Conservation (phyloP, 305 asterid genomes). For the Solanum aculeatissimum region DNA sequence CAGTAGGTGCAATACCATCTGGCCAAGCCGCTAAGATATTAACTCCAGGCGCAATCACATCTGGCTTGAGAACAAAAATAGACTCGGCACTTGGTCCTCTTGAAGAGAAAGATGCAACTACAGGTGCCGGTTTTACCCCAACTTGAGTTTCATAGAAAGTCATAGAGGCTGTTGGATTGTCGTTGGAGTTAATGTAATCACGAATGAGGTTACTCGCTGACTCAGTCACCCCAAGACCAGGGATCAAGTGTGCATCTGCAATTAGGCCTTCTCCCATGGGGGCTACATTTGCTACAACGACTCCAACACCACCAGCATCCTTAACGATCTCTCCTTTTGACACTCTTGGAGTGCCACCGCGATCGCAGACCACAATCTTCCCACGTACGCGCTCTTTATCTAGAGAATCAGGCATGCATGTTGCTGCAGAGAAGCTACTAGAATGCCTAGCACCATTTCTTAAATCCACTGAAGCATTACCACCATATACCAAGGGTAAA, state of each 20-base stretch:
- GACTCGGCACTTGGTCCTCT: constrained; percentile 65
- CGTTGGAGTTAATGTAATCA: constrained; percentile 31
- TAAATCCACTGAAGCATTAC: constrained; percentile 31
- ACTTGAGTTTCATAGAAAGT: constrained; percentile 49
- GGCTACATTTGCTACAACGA: constrained; percentile 54
- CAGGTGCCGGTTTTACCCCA: constrained; percentile 67
- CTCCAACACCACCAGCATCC: constrained; percentile 60
- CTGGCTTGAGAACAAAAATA: constrained; percentile 47
- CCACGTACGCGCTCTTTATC: constrained; percentile 41
- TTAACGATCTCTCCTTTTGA: constrained; percentile 53
- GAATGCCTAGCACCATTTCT: constrained; percentile 9
- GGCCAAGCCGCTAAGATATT: constrained; percentile 92
- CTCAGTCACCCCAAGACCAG: constrained; percentile 53
- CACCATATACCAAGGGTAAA: constrained; percentile 44
- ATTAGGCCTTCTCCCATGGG: constrained; percentile 75
- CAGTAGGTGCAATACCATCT: constrained; percentile 41
- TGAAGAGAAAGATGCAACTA: constrained; percentile 76
- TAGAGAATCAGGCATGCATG: constrained; percentile 39
- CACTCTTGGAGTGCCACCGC: constrained; percentile 59
- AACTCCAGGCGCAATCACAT: constrained; percentile 80
- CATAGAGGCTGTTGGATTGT: constrained; percentile 48
- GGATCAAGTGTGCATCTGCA: constrained; percentile 67
- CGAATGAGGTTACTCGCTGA: constrained; percentile 26
- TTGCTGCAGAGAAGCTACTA: constrained; percentile 30
- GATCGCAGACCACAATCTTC: constrained; percentile 70